These are phyloP conservation scores for Lycium barbarum DNA, from an alignment of 257 asterid genomes.

Conservation along the genomic window DNA sequence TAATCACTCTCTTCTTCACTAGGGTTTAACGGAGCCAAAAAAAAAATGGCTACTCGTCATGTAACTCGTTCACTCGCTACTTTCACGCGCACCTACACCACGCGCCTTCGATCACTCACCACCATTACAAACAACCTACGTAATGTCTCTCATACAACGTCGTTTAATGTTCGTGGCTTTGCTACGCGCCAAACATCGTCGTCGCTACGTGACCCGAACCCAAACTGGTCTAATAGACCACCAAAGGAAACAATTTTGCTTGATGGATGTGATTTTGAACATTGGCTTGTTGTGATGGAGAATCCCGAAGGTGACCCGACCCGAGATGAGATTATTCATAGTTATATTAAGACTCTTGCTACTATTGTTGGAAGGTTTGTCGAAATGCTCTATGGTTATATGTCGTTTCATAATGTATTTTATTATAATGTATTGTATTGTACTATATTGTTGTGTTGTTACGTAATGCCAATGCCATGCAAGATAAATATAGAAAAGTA, in stretches of 20 bases:
- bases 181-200: slow-evolving; percentile 69
- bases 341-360: slow-evolving; percentile 32
- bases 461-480: too few relatives aligned
- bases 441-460: too few relatives aligned
- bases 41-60: slow-evolving; percentile 67
- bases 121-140: slow-evolving; percentile 43
- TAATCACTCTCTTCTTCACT: neutral
- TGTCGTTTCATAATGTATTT: too few relatives aligned
- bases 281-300: slow-evolving; percentile 37
- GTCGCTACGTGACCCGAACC: slow-evolving; percentile 82
- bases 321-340: slow-evolving; percentile 26
- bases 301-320: slow-evolving; percentile 28
- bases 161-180: slow-evolving; percentile 52
- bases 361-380: slow-evolving; percentile 26
- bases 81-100: slow-evolving; percentile 48
- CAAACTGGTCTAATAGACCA: slow-evolving; percentile 92
- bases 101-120: slow-evolving; percentile 65
- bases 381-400: neutral
- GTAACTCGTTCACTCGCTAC: slow-evolving; percentile 56
- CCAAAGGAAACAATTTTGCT: slow-evolving; percentile 82
- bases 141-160: slow-evolving; percentile 30
- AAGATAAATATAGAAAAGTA: too few relatives aligned
- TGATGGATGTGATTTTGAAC: slow-evolving; percentile 28
- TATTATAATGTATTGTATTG: too few relatives aligned
- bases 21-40: neutral